These are phyloP conservation scores for Paxillus ammoniavirescens DNA, from an alignment of 768 basidiomycete species.

Conservation along the genomic window DNA sequence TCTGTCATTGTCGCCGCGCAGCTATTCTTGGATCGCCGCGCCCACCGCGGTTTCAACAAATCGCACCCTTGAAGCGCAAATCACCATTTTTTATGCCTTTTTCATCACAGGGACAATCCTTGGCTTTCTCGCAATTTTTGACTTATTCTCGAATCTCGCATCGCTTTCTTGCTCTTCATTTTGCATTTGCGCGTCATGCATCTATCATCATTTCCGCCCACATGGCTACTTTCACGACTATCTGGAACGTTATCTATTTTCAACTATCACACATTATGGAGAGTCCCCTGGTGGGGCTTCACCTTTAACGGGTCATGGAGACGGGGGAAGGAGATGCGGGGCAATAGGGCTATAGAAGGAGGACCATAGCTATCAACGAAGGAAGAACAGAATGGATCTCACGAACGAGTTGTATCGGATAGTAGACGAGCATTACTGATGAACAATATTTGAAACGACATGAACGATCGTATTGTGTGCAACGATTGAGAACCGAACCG, in stretches of 20 bases:
- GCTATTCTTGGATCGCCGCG: constrained; percentile 16
- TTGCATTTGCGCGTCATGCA: constrained; percentile 23
- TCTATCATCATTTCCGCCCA: constrained; percentile 16
- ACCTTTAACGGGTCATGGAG: constrained; percentile 8
- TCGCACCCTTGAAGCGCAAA: not conserved
- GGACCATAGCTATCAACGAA: constrained; percentile 12
- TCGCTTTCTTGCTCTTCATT: constrained; percentile 18
- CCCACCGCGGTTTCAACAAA: constrained; percentile 11
- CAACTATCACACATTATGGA: constrained; percentile 16
- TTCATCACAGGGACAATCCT: not conserved
- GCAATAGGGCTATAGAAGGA: constrained; percentile 1
- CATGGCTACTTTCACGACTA: constrained; percentile 20
- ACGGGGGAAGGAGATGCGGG: constrained; percentile 7
- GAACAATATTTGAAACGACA: constrained; percentile 36
- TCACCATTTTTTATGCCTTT: constrained; percentile 2
- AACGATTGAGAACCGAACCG: too few relatives aligned
- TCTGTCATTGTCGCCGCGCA: constrained; percentile 5
- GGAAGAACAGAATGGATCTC: constrained; percentile 14
- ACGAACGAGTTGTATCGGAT: constrained; percentile 3
- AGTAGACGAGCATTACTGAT: too few relatives aligned
- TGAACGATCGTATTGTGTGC: constrained; percentile 18
- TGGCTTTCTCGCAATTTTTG: constrained; percentile 9
- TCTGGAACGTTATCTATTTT: constrained; percentile 30
- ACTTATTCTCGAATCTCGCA: constrained; percentile 29
- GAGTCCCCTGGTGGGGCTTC: constrained; percentile 26